phyloP scores from a whole-genome alignment of 257 asterid genomes.

The Solanum habrochaites region DNA sequence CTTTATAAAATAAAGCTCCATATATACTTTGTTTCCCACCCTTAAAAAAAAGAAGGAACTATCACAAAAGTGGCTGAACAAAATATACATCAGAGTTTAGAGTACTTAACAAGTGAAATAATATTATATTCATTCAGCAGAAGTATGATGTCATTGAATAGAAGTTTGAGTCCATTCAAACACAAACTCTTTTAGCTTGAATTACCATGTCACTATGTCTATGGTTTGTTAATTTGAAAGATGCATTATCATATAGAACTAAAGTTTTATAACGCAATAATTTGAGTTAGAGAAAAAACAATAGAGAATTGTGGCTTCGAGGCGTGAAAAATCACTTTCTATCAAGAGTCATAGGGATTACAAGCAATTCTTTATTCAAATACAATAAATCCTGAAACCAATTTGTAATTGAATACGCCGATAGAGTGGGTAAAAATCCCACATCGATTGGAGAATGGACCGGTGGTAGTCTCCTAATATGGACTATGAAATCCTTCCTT shows the following conservation, averaged over 20 bases:
- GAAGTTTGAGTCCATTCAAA: background rate
- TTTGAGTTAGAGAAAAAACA: no score
- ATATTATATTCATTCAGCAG: background rate
- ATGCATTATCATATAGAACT: background rate
- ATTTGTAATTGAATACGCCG: no score
- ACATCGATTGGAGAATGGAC: background rate
- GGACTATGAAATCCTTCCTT: background rate
- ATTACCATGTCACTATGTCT: background rate
- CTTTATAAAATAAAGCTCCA: background rate
- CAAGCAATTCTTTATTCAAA: no score
- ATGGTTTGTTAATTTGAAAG: background rate
- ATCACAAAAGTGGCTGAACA: no score
- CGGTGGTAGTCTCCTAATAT: background rate
- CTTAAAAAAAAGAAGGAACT: background rate
- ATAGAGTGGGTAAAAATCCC: background rate
- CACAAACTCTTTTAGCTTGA: background rate
- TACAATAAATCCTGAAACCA: no score
- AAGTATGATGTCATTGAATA: background rate
- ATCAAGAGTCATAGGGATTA: no score
- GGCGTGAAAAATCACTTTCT: no score
- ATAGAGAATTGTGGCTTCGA: no score
- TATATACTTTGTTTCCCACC: background rate
- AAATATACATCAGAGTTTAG: no score
- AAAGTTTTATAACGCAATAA: background rate
- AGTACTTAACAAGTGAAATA: background rate